phyloP scores from a whole-genome alignment of 176 grass and related monocot genomes.

The Thinopyrum elongatum region DNA sequence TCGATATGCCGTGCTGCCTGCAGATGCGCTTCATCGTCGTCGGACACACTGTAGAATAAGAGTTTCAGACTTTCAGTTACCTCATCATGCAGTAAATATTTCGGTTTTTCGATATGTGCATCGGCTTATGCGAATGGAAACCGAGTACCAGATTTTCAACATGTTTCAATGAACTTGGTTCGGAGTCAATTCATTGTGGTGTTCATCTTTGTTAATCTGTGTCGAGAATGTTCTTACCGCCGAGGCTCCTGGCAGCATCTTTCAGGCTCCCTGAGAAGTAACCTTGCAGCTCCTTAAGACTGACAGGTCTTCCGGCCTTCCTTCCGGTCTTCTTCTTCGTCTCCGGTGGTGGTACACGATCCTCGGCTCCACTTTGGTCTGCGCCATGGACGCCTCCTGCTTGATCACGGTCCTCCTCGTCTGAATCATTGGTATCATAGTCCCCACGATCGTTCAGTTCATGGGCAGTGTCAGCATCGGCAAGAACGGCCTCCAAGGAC shows the following conservation, averaged over 20 bases:
- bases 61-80: constrained; percentile 6
- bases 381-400: neutral
- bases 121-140: too few relatives aligned
- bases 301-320: constrained; percentile 67
- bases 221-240: constrained; percentile 38
- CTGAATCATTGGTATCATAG: neutral
- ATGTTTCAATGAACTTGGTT: neutral
- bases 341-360: neutral
- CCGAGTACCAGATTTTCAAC: neutral
- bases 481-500: neutral
- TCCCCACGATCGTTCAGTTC: constrained; percentile 13
- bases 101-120: neutral
- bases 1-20: constrained; percentile 80
- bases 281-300: constrained; percentile 55
- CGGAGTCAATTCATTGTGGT: neutral
- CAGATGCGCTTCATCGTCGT: constrained; percentile 97
- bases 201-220: neutral
- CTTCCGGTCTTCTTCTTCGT: constrained; percentile 46
- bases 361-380: neutral
- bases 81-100: neutral
- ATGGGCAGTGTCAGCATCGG: neutral
- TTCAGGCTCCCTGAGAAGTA: constrained; percentile 91
- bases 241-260: constrained; percentile 80
- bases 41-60: constrained; percentile 58
- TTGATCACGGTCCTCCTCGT: constrained; percentile 12